Evolutionary conservation across 1,284 basidiomycete species (phyloP).

Genomic region (Fomitopsis pinicola): DNA sequence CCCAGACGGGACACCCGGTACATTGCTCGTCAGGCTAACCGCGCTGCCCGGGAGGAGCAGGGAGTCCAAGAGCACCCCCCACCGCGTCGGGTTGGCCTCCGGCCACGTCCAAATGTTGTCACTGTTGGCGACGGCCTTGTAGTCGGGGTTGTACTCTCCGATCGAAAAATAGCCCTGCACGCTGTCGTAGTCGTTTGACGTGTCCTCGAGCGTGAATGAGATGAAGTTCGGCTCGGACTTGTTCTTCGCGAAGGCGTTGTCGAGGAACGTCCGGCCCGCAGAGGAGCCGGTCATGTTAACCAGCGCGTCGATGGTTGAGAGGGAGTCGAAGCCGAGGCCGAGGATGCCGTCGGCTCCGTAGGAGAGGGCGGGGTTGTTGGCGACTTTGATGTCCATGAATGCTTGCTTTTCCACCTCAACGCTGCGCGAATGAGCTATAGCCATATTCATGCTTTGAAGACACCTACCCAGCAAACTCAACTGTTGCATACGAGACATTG

Average conservation of each 20-base stretch:
- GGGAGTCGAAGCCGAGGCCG: constrained; percentile 73
- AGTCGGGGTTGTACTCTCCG: constrained; percentile 65
- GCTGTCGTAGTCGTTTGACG: constrained; percentile 42
- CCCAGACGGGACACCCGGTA: constrained; percentile 46
- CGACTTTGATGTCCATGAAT: constrained; percentile 55
- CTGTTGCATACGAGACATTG: constrained; percentile 51
- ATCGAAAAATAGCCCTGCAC: constrained; percentile 66
- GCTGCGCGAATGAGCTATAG: constrained; percentile 31
- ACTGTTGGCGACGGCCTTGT: constrained; percentile 49
- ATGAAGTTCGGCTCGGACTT: constrained; percentile 72
- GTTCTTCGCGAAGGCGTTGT: constrained; percentile 69
- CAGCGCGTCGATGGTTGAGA: constrained; percentile 61
- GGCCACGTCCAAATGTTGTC: constrained; percentile 70
- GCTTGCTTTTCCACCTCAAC: constrained; percentile 63
- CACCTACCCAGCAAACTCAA: constrained; percentile 65
- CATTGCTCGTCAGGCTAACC: constrained; percentile 46
- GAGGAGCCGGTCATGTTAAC: constrained; percentile 54
- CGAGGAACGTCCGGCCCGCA: constrained; percentile 64
- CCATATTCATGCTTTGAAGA: not conserved
- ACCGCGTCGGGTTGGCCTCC: constrained; percentile 51
- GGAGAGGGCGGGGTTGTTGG: constrained; percentile 64
- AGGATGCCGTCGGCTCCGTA: constrained; percentile 71
- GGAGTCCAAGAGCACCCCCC: constrained; percentile 73
- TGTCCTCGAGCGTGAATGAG: constrained; percentile 65
- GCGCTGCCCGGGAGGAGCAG: constrained; percentile 52